phyloP scores from a whole-genome alignment of 2,329 filamentous ascomycete species.

The Fusarium virguliforme region DNA sequence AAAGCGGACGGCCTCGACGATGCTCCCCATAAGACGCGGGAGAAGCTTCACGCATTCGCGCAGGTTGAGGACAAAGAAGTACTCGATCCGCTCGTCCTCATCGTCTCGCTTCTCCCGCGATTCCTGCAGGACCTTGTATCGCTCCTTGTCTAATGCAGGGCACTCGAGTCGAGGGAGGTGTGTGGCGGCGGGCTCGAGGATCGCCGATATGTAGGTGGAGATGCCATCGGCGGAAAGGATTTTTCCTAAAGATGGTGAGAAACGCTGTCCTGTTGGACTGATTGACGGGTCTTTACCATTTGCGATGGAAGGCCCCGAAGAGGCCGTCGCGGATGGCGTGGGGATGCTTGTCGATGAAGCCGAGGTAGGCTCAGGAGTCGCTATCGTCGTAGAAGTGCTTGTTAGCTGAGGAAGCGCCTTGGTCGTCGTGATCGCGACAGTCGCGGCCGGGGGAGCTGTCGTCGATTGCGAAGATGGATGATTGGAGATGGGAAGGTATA shows the following conservation, averaged over 20 bases:
- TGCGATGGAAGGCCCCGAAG: too few species aligned
- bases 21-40: conserved; percentile 66
- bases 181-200: conserved; percentile 49
- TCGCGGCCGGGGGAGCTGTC: too few species aligned
- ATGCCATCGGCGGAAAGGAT: conserved; percentile 36
- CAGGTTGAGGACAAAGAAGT: conserved; percentile 70
- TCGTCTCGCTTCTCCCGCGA: conserved; percentile 16
- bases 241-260: neutral
- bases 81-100: conserved; percentile 48
- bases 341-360: too few species aligned
- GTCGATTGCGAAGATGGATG: too few species aligned
- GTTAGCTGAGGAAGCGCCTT: too few species aligned
- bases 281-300: too few species aligned
- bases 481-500: too few species aligned
- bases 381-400: too few species aligned
- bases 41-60: conserved; percentile 63
- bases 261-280: too few species aligned
- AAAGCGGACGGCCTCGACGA: conserved; percentile 66
- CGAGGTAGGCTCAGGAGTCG: too few species aligned
- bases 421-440: too few species aligned
- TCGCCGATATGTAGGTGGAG: conserved; percentile 50
- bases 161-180: conserved; percentile 50
- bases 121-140: conserved; percentile 47
- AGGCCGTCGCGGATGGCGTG: too few species aligned
- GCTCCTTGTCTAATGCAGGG: conserved; percentile 42